Conservation (phyloP, 2,329 filamentous ascomycete species). For the Phyllosticta citrichinensis region DNA sequence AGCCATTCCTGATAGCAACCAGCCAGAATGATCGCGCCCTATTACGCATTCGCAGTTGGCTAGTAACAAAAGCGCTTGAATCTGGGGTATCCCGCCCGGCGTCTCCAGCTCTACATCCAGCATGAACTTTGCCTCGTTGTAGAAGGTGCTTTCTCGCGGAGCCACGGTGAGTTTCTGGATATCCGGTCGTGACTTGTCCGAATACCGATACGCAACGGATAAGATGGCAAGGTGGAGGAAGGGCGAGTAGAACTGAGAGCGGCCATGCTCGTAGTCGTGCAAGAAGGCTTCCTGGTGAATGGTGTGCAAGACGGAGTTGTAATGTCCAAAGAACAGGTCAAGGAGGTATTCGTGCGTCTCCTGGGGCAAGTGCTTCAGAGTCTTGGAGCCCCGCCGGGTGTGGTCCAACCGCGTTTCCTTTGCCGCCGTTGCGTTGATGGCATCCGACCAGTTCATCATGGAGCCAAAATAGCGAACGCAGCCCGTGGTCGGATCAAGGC, state of each 20-base stretch:
- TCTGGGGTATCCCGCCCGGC: slow-evolving; percentile 42
- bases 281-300: slow-evolving; percentile 43
- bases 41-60: slow-evolving; percentile 46
- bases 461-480: slow-evolving; percentile 45
- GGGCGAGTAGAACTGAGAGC: slow-evolving; percentile 41
- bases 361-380: slow-evolving; percentile 36
- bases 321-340: slow-evolving; percentile 42
- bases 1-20: slow-evolving; percentile 40
- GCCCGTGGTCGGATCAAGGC: slow-evolving; percentile 42
- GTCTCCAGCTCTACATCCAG: slow-evolving; percentile 44
- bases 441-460: slow-evolving; percentile 42
- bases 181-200: slow-evolving; percentile 40
- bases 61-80: slow-evolving; percentile 43
- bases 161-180: slow-evolving; percentile 39
- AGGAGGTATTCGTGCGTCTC: slow-evolving; percentile 45
- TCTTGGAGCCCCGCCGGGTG: slow-evolving; percentile 36
- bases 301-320: slow-evolving; percentile 41
- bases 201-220: slow-evolving; percentile 43
- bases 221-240: slow-evolving; percentile 45
- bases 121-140: slow-evolving; percentile 46
- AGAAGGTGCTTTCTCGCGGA: slow-evolving; percentile 42
- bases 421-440: slow-evolving; percentile 18
- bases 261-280: slow-evolving; percentile 35
- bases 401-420: slow-evolving; percentile 26
- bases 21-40: slow-evolving; percentile 43